Conservation (phyloP, 164 flowering plant genomes). For the Macadamia tetraphylla region DNA sequence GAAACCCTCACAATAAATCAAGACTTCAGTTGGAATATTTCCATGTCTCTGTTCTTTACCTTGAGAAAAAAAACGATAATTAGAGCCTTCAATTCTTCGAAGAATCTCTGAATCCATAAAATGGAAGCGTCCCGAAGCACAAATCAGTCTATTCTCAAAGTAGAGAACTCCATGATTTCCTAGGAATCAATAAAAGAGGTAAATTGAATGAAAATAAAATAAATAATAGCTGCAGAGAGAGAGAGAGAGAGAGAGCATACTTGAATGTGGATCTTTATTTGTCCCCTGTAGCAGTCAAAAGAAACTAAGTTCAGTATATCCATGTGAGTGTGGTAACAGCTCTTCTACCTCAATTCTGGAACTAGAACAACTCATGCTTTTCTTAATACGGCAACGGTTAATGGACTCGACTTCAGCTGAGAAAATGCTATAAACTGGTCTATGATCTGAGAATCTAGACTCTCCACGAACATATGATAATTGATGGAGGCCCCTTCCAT, state of each 20-base stretch:
- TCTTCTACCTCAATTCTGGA: conserved; percentile 80
- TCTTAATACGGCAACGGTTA: conserved; percentile 49
- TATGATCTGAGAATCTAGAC: conserved; percentile 80
- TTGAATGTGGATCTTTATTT: conserved; percentile 7
- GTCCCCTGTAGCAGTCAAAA: conserved; percentile 23
- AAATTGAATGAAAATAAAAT: not conserved
- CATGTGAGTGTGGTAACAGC: conserved; percentile 56
- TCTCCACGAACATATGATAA: conserved; percentile 85
- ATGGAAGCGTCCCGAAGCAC: not conserved
- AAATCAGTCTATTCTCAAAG: not conserved
- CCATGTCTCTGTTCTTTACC: conserved; percentile 5
- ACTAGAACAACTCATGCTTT: conserved; percentile 57
- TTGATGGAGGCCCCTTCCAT: conserved; percentile 75
- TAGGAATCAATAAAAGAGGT: conserved; percentile 1
- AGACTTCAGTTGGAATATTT: not conserved
- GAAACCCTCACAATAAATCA: not conserved
- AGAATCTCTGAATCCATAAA: not conserved
- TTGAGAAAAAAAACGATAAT: not conserved
- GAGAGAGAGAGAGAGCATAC: conserved; percentile 18
- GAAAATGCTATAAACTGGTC: conserved; percentile 78
- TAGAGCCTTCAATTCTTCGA: not conserved
- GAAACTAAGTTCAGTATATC: conserved; percentile 48
- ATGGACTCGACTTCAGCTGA: conserved; percentile 69
- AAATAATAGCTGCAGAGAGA: not conserved
- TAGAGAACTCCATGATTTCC: not conserved